These are phyloP conservation scores for Saitoella complicata DNA, from an alignment of 805 yeast genomes.

Conservation along the genomic window DNA sequence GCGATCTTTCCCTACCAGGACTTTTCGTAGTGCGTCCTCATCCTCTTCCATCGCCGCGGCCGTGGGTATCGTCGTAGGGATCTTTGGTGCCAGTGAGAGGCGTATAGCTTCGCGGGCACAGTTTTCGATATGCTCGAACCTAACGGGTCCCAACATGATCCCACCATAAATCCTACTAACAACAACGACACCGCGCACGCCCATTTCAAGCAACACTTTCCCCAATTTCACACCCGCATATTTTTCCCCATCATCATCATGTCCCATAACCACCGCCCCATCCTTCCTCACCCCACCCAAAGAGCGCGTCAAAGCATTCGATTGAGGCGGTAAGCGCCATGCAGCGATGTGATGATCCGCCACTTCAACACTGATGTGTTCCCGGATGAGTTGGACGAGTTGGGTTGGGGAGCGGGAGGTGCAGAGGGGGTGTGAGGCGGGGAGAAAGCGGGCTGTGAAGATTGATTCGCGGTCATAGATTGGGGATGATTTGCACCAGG, in stretches of 20 bases:
- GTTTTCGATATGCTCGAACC: slow-evolving; percentile 2
- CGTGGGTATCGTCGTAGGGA: slow-evolving; percentile 13
- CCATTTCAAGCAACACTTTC: background rate
- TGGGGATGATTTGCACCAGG: too few species aligned
- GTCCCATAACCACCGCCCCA: background rate
- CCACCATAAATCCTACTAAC: slow-evolving; percentile 1
- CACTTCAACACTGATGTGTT: too few species aligned
- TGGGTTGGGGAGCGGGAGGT: too few species aligned
- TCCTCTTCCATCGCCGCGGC: slow-evolving; percentile 55
- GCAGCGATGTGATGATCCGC: too few species aligned
- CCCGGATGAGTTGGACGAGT: too few species aligned
- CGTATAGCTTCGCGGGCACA: slow-evolving; percentile 1
- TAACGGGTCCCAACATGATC: slow-evolving; percentile 1
- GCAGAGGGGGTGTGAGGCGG: too few species aligned
- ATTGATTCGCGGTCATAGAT: too few species aligned
- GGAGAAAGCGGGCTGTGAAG: too few species aligned
- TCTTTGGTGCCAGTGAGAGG: slow-evolving; percentile 31
- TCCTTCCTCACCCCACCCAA: too few species aligned
- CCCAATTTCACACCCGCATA: slow-evolving; percentile 1
- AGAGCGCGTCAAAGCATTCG: too few species aligned
- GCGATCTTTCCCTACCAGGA: too few species aligned
- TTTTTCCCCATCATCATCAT: slow-evolving; percentile 1
- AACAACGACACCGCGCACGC: background rate
- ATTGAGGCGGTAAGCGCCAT: too few species aligned
- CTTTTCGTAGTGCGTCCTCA: slow-evolving; percentile 42